Conservation (phyloP, 2,329 filamentous ascomycete species). For the Paraphaeosphaeria minitans region DNA sequence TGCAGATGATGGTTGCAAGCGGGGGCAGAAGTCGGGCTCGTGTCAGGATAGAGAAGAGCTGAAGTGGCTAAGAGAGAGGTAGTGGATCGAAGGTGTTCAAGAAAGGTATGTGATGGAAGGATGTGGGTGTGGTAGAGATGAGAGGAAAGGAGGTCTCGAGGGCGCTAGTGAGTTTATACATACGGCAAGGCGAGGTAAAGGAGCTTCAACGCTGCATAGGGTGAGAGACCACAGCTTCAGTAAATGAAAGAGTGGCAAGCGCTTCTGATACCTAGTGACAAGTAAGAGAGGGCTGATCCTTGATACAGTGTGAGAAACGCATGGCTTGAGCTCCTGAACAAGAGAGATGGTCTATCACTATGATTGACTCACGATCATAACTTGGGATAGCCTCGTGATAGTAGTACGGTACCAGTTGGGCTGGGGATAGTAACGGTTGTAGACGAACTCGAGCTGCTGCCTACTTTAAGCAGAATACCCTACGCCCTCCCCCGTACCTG, state of each 20-base stretch:
- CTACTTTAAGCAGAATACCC: too few relatives aligned
- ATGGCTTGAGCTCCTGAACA: not conserved
- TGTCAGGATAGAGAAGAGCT: not conserved
- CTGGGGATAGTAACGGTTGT: too few relatives aligned
- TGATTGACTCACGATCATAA: not conserved
- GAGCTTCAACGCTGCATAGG: not conserved
- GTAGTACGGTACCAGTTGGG: too few relatives aligned
- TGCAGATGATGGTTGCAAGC: not conserved
- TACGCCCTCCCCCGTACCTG: too few relatives aligned
- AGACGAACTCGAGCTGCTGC: too few relatives aligned
- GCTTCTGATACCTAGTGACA: not conserved
- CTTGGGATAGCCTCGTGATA: not conserved
- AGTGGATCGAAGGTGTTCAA: not conserved
- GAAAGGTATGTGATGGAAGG: not conserved
- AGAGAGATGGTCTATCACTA: not conserved
- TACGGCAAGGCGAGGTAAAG: not conserved
- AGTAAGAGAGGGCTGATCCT: not conserved
- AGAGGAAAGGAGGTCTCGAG: not conserved
- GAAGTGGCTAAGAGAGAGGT: not conserved
- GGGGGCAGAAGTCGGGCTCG: not conserved
- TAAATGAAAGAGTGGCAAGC: not conserved
- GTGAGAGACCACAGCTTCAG: not conserved
- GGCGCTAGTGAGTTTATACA: constrained; percentile 3
- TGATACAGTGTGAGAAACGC: not conserved
- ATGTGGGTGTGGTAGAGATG: too few relatives aligned